These are phyloP conservation scores for Sclerotinia nivalis DNA, from an alignment of 2,329 filamentous ascomycete species.

Conservation along the genomic window DNA sequence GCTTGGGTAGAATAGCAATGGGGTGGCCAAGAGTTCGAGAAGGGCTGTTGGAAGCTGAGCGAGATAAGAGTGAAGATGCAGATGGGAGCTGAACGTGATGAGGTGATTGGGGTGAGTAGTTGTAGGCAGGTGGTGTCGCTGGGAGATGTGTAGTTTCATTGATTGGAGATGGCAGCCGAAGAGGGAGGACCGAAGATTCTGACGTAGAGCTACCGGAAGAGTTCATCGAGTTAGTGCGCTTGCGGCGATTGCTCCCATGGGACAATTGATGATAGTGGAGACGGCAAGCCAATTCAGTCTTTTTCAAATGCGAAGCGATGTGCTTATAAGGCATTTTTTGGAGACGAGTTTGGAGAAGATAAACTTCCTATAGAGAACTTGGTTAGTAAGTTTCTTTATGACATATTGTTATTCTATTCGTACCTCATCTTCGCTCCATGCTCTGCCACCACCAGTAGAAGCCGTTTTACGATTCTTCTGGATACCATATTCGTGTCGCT, in stretches of 20 bases:
- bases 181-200: slow-evolving; percentile 53
- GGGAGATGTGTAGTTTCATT: slow-evolving; percentile 43
- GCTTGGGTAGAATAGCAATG: slow-evolving; percentile 67
- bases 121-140: slow-evolving; percentile 43
- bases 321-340: slow-evolving; percentile 93
- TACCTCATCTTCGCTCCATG: slow-evolving; percentile 87
- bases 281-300: slow-evolving; percentile 84
- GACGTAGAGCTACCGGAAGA: slow-evolving; percentile 57
- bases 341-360: slow-evolving; percentile 78
- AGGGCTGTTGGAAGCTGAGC: slow-evolving; percentile 54
- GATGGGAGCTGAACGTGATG: slow-evolving; percentile 44
- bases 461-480: slow-evolving; percentile 67
- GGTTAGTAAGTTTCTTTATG: slow-evolving; percentile 1
- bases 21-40: slow-evolving; percentile 50
- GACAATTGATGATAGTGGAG: slow-evolving; percentile 86
- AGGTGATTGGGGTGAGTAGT: slow-evolving; percentile 42
- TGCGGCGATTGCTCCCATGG: slow-evolving; percentile 77
- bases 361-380: slow-evolving; percentile 63
- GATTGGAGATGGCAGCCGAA: slow-evolving; percentile 53
- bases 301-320: slow-evolving; percentile 81
- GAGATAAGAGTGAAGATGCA: slow-evolving; percentile 50
- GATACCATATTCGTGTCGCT: slow-evolving; percentile 60
- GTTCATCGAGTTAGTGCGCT: slow-evolving; percentile 70
- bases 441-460: slow-evolving; percentile 73
- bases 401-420: background rate